Evolutionary conservation across 2,329 filamentous ascomycete species (phyloP), one percentile per base, ranked within the genome.

Genomic region (Zymoseptoria crescenta): DNA sequence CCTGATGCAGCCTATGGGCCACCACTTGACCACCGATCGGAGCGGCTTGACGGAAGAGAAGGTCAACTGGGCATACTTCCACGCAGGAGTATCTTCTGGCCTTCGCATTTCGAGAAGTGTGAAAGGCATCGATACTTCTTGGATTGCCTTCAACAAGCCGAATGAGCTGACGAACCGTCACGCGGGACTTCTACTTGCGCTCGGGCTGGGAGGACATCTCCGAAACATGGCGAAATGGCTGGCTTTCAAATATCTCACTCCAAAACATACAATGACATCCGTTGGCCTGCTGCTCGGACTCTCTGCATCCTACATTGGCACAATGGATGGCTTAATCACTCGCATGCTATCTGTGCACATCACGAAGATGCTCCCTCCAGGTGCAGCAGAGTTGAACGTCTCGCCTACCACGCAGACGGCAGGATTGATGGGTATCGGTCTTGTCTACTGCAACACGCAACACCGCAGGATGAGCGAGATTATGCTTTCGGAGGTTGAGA

Each of bases 221-320:
- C 94, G 90, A 67, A 88, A 86, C 7, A 83, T 99, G 28, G 94
- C 94, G 2, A 97, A 97, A 77, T 99, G 94, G 93, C 87, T 99
- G 50, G 93, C 92, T 8, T 99, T 97, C 81, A 97, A 96, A 71
- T 99, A 99, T 67, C 79, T 99, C n/a, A 99, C 94, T 0, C 93
- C 94, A 1, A 99, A 99, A 70, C 95, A 99, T 74, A 96, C 92
- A 27, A 99, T 99, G 94, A 97, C 94, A 24, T 97, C 94, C 0
- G 93, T 99, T 57, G 94, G 94, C 8, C 79, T 99, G n/a, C 80
- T 99, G 2, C 80, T 99, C 0, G 94, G 94, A 0, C 80, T 99
- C 19, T 92, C 94, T 8, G 94, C 90, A 27, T 97, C 94, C 1
- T 96, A 96, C 71, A 81, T 96, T 65, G 94, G 95, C 1, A 97